These are phyloP conservation scores for Coniochaeta sp. DNA, from an alignment of 2,329 filamentous ascomycete genomes.

Conservation along the genomic window DNA sequence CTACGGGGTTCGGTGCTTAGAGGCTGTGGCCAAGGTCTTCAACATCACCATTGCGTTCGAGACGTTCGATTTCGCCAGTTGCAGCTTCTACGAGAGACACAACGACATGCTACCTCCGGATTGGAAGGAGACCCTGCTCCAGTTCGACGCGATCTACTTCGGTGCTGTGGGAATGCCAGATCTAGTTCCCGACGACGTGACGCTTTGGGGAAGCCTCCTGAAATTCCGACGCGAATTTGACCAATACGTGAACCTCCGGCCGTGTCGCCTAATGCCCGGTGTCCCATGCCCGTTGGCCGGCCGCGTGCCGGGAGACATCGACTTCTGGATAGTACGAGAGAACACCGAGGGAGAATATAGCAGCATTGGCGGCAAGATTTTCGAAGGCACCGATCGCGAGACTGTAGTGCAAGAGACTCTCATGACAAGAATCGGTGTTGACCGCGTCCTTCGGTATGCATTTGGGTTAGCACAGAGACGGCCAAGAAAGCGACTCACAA, in stretches of 20 bases:
- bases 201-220: conserved; percentile 59
- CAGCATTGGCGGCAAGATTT: conserved; percentile 54
- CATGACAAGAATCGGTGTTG: conserved; percentile 51
- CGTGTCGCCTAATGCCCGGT: conserved; percentile 54
- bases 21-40: conserved; percentile 40
- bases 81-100: conserved; percentile 46
- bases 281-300: conserved; percentile 49
- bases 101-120: conserved; percentile 34
- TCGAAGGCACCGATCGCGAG: conserved; percentile 51
- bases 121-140: conserved; percentile 45
- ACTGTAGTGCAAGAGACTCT: conserved; percentile 53
- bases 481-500: conserved; percentile 48
- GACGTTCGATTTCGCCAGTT: conserved; percentile 59
- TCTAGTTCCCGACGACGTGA: conserved; percentile 57
- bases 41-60: conserved; percentile 50
- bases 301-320: conserved; percentile 48
- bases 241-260: conserved; percentile 63
- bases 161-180: conserved; percentile 55
- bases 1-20: conserved; percentile 53
- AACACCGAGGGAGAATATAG: conserved; percentile 60
- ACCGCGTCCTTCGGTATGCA: conserved; percentile 53
- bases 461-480: conserved; percentile 51
- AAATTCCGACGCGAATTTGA: conserved; percentile 62
- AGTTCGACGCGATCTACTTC: conserved; percentile 61
- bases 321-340: conserved; percentile 59